A percentile compares a stretch with the other conserved stretches of the same genome.
Evolutionary conservation across 2,329 filamentous ascomycete genomes (phyloP).

Genomic region (Beauveria varroae): DNA sequence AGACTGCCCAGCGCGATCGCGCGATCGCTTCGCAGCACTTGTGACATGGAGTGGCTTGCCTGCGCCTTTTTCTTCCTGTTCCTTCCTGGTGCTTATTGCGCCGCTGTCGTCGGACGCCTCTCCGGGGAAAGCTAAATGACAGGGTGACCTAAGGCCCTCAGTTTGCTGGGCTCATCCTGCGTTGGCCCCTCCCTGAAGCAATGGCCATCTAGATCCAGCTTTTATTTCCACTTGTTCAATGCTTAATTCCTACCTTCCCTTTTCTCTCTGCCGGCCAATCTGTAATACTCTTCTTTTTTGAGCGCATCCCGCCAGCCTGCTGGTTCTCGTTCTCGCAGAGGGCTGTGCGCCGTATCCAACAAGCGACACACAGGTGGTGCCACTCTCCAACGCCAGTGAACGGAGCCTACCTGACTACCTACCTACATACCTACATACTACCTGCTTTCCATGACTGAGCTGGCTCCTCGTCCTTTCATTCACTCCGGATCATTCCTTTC

Average conservation of each 20-base stretch:
- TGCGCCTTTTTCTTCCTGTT: neutral
- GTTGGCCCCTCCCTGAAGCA: neutral
- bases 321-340: neutral
- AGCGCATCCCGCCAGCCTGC: neutral
- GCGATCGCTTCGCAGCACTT: neutral
- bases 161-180: neutral
- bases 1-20: constrained; percentile 2
- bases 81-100: neutral
- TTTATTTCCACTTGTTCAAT: neutral
- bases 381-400: neutral
- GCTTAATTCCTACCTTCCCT: neutral
- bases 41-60: neutral
- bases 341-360: constrained; percentile 1
- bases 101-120: neutral
- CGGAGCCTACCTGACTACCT: neutral
- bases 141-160: neutral
- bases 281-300: neutral
- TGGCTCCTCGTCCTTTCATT: constrained; percentile 1
- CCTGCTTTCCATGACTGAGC: neutral
- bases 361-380: constrained; percentile 1
- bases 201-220: neutral
- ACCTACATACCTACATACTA: too few species aligned
- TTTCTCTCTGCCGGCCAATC: neutral
- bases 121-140: neutral
- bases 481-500: constrained; percentile 3